Percentiles rank a stretch among this genome's conserved stretches.
phyloP scores from a whole-genome alignment of 352 stramenopile species.

The Globisporangium viniferum region DNA sequence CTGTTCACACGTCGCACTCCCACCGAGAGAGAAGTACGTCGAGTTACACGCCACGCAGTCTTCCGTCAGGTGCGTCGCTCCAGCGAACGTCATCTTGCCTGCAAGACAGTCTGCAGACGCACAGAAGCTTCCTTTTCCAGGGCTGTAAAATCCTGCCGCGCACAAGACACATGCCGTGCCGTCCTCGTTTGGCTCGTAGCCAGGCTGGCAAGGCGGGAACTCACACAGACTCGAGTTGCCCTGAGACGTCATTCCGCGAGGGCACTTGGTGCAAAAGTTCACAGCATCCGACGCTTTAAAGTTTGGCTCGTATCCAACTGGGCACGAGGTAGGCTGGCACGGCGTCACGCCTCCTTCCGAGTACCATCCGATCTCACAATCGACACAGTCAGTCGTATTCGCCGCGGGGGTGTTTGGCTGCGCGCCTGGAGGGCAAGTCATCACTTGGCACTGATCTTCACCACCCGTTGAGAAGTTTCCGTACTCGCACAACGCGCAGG shows the following conservation, averaged over 20 bases:
- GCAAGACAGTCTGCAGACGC: constrained; percentile 22
- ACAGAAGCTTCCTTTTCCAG: constrained; percentile 30
- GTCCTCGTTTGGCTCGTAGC: constrained; percentile 35
- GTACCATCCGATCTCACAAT: constrained; percentile 33
- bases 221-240: constrained; percentile 32
- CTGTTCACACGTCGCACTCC: constrained; percentile 24
- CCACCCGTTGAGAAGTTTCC: constrained; percentile 28
- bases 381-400: constrained; percentile 24
- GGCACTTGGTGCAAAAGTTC: constrained; percentile 28
- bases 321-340: constrained; percentile 29
- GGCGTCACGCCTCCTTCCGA: constrained; percentile 23
- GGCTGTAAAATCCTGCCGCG: constrained; percentile 25
- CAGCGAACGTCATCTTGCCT: constrained; percentile 22
- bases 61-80: constrained; percentile 21
- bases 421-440: constrained; percentile 27
- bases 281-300: constrained; percentile 28
- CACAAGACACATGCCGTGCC: constrained; percentile 30
- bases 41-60: constrained; percentile 29
- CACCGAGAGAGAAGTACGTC: constrained; percentile 32
- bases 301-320: constrained; percentile 25
- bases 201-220: constrained; percentile 34
- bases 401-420: constrained; percentile 23
- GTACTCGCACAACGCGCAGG: constrained; percentile 28
- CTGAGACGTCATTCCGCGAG: constrained; percentile 27
- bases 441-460: constrained; percentile 30